Evolutionary conservation across 2,329 filamentous ascomycete species (phyloP).

Genomic region (Fusarium xylarioides): DNA sequence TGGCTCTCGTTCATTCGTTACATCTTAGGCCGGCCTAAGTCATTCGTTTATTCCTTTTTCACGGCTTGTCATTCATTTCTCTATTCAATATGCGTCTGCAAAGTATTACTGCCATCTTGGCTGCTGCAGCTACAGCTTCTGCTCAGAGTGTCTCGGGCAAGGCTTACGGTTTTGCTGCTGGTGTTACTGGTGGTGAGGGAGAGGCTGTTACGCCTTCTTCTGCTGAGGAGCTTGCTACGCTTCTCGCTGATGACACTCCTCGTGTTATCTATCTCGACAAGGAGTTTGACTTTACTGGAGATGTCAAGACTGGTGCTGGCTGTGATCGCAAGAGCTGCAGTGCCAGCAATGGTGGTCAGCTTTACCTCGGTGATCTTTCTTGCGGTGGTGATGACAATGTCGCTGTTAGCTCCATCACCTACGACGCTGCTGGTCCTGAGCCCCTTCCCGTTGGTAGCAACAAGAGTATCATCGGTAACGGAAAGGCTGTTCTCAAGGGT

Average conservation of each 20-base stretch:
- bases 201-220: conserved; percentile 54
- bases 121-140: conserved; percentile 31
- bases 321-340: conserved; percentile 45
- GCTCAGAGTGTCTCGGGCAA: conserved; percentile 44
- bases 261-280: conserved; percentile 41
- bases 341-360: conserved; percentile 40
- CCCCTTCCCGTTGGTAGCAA: conserved; percentile 41
- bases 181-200: conserved; percentile 61
- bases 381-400: conserved; percentile 39
- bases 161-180: conserved; percentile 44
- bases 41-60: not conserved
- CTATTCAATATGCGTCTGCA: not conserved
- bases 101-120: conserved; percentile 18
- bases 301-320: conserved; percentile 34
- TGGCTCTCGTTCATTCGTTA: not conserved
- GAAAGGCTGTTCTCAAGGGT: conserved; percentile 45
- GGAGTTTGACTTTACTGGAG: conserved; percentile 42
- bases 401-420: conserved; percentile 40
- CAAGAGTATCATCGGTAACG: conserved; percentile 43
- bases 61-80: not conserved
- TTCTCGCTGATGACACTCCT: conserved; percentile 41
- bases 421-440: conserved; percentile 39
- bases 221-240: conserved; percentile 54
- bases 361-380: conserved; percentile 43
- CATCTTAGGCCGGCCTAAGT: conserved; percentile 8